phyloP scores from a whole-genome alignment of 2,329 filamentous ascomycete species.

The Alternaria atra region DNA sequence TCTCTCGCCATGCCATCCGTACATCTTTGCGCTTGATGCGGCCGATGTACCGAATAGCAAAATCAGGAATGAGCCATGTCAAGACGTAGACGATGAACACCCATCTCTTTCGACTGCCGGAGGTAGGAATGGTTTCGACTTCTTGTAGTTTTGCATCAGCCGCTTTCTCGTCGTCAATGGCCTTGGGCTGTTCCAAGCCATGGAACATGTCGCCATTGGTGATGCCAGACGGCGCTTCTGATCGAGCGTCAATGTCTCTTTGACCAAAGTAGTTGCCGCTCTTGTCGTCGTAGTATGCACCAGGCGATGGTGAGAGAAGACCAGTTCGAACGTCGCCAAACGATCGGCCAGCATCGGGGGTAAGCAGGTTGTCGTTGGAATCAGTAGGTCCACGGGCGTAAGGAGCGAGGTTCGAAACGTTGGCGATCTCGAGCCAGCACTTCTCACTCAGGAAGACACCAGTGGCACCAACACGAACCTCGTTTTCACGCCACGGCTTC shows the following conservation, averaged over 20 bases:
- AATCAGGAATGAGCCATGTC: constrained; percentile 89
- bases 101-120: constrained; percentile 87
- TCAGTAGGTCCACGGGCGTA: constrained; percentile 53
- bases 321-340: constrained; percentile 69
- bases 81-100: constrained; percentile 82
- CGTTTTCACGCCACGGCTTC: constrained; percentile 90
- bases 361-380: constrained; percentile 63
- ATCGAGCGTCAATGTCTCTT: constrained; percentile 82
- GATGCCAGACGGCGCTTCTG: constrained; percentile 93
- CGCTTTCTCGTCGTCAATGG: constrained; percentile 93
- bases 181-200: constrained; percentile 90
- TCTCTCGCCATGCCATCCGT: constrained; percentile 93
- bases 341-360: constrained; percentile 59
- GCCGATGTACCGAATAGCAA: constrained; percentile 77
- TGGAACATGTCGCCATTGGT: constrained; percentile 95
- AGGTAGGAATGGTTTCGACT: constrained; percentile 83
- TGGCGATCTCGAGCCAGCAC: constrained; percentile 91
- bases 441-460: constrained; percentile 95
- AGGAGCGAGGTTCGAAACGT: constrained; percentile 66
- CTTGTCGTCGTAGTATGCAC: constrained; percentile 77
- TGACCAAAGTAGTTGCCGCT: constrained; percentile 82
- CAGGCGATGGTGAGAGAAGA: constrained; percentile 64
- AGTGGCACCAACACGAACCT: constrained; percentile 88
- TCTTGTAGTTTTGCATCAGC: constrained; percentile 91
- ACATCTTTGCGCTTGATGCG: constrained; percentile 93